Evolutionary conservation across 202 grass and related monocot species (phyloP), one percentile per base, ranked within the genome.

Genomic region (Setaria viridis): DNA sequence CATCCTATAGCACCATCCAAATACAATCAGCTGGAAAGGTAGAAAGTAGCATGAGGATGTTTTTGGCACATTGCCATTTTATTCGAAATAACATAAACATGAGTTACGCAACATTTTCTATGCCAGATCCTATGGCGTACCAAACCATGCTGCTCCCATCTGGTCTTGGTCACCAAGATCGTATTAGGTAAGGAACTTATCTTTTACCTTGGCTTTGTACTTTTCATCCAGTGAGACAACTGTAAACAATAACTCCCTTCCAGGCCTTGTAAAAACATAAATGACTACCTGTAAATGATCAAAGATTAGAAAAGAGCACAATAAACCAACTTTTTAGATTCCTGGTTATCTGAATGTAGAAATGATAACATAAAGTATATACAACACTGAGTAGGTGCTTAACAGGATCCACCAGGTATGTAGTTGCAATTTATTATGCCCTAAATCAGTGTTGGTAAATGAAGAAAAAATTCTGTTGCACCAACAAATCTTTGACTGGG

Each of bases 191-290:
- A 77, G 17, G 43, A 68, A 8, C 33, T 19, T 8, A 35, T 39
- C 34, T 21, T 77, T 78, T 91, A 98, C 95, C 93, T 98, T 98
- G 9, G 95, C 95, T 91, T 95, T 95, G 91, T 98, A 94, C 63
- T 98, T 98, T 66, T 98, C 95, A 73, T 95, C 93, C 66, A 85
- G 88, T 82, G 95, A 98, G 32, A 98, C 95, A 91, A 98, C 93
- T 43, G 95, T 98, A 78, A 94, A 98, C 48, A 98, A 69, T 21
- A 98, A 77, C 82, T 98, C 95, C 84, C 95, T 95, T 84, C 93
- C 95, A 56, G 95, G 95, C 83, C 95, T 98, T 56, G 89, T 91
- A 66, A 98, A 86, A 87, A 98, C 95, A 89, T 98, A 98, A 64
- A 93, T 92, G 5, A 84, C 89, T 74, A 95, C 93, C 95, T 98